A percentile compares a stretch with the other conserved stretches of the same genome.
Evolutionary conservation across 495 filamentous ascomycete species (phyloP).

Genomic region (Penicillium lividum): DNA sequence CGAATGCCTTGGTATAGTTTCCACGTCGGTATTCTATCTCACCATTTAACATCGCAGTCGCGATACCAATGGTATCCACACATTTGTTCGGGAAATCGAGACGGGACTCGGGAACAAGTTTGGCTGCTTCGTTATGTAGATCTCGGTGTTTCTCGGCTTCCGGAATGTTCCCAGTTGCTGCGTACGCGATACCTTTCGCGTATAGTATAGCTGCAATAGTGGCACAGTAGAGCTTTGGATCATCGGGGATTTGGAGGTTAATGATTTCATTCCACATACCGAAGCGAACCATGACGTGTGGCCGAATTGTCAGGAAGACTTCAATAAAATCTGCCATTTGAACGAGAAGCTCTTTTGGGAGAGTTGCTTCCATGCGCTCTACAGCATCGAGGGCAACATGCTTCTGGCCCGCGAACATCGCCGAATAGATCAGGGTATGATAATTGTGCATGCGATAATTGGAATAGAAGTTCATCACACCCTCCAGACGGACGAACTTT

Average conservation of each 20-base stretch:
- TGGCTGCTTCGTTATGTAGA: conserved; percentile 46
- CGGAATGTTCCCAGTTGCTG: conserved; percentile 49
- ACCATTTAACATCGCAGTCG: conserved; percentile 62
- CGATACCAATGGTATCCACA: conserved; percentile 56
- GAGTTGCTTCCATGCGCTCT: conserved; percentile 47
- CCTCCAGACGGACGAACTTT: conserved; percentile 42
- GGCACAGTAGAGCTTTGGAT: conserved; percentile 55
- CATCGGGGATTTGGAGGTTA: conserved; percentile 44
- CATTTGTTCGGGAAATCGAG: conserved; percentile 64
- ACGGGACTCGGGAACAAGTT: conserved; percentile 43
- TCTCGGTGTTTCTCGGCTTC: conserved; percentile 45
- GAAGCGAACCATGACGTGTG: conserved; percentile 65
- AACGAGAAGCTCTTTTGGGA: conserved; percentile 56
- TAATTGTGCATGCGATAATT: conserved; percentile 64
- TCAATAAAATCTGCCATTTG: conserved; percentile 69
- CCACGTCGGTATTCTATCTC: conserved; percentile 64
- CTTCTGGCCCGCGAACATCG: conserved; percentile 65
- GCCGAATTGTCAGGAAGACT: conserved; percentile 57
- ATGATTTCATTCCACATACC: conserved; percentile 62
- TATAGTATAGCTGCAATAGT: conserved; percentile 63
- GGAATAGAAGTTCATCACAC: conserved; percentile 61
- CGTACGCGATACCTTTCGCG: conserved; percentile 60
- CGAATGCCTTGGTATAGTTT: conserved; percentile 55
- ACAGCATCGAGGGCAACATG: conserved; percentile 53
- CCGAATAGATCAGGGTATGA: conserved; percentile 66